Percentiles rank a stretch among this genome's conserved stretches.
These are phyloP conservation scores for Zanthoxylum bungeanum DNA, from an alignment of 345 rosid species.

Conservation along the genomic window DNA sequence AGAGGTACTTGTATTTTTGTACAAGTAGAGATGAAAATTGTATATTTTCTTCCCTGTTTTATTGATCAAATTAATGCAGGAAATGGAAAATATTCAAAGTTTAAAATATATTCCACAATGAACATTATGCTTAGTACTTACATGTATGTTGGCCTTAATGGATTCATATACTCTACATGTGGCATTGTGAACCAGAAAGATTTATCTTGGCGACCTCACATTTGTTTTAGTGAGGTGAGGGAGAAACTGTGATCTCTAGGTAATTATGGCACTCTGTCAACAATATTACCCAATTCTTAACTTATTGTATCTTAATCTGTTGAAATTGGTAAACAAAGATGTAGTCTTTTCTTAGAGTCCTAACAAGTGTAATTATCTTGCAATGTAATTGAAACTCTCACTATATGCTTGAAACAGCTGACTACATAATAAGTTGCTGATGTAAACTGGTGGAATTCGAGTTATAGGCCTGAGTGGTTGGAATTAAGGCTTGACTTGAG, in stretches of 20 bases:
- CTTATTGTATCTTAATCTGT: not conserved
- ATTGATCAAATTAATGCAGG: slow-evolving; percentile 1
- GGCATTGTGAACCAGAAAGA: not conserved
- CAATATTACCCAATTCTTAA: not conserved
- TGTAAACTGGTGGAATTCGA: not conserved
- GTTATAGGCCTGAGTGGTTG: not conserved
- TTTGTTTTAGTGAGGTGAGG: not conserved
- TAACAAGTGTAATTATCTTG: not conserved
- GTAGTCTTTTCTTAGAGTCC: not conserved
- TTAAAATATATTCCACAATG: not conserved
- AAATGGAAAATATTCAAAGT: not conserved
- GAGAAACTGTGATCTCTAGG: not conserved
- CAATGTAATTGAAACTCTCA: not conserved
- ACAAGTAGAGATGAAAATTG: not conserved
- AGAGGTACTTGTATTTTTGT: slow-evolving; percentile 39
- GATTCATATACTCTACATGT: not conserved
- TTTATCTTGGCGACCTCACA: not conserved
- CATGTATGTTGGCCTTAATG: not conserved
- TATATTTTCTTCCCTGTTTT: not conserved
- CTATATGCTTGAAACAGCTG: not conserved
- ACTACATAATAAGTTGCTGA: not conserved
- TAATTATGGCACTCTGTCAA: not conserved
- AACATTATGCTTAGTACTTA: not conserved
- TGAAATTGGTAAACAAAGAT: not conserved
- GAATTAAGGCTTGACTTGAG: not conserved